Evolutionary conservation across 495 filamentous ascomycete genomes (phyloP).

Genomic region (Daldinia vernicosa): DNA sequence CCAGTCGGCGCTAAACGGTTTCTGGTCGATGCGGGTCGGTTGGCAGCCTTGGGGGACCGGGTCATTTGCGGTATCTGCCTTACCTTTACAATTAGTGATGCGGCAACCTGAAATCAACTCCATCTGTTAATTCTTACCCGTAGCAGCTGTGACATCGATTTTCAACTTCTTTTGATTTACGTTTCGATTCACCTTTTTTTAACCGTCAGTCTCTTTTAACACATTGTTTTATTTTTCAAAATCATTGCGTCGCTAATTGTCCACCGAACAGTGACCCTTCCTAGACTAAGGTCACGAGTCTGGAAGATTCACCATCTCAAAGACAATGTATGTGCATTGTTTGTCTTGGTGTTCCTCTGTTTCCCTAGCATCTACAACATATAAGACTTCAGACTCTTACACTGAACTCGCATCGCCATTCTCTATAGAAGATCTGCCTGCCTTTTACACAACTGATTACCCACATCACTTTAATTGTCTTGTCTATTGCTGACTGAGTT

Average conservation of each 20-base stretch:
- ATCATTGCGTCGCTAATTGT: neutral
- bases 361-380: neutral
- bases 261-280: neutral
- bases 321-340: slow-evolving; percentile 18
- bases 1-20: neutral
- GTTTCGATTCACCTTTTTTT: neutral
- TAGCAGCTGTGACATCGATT: neutral
- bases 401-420: neutral
- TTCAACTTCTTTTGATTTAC: neutral
- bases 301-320: slow-evolving; percentile 24
- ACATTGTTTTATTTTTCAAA: neutral
- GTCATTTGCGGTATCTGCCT: slow-evolving; percentile 7
- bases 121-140: neutral
- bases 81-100: slow-evolving; percentile 13
- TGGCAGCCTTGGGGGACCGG: slow-evolving; percentile 3
- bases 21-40: neutral
- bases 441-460: neutral
- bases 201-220: neutral
- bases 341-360: neutral
- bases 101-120: slow-evolving; percentile 13
- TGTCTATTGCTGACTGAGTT: slow-evolving; percentile 11
- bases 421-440: neutral
- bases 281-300: slow-evolving; percentile 15
- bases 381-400: neutral
- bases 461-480: neutral